Percentiles rank a stretch among this genome's conserved stretches.
phyloP scores from a whole-genome alignment of 2,329 filamentous ascomycete genomes.

The Claviceps digitariae region DNA sequence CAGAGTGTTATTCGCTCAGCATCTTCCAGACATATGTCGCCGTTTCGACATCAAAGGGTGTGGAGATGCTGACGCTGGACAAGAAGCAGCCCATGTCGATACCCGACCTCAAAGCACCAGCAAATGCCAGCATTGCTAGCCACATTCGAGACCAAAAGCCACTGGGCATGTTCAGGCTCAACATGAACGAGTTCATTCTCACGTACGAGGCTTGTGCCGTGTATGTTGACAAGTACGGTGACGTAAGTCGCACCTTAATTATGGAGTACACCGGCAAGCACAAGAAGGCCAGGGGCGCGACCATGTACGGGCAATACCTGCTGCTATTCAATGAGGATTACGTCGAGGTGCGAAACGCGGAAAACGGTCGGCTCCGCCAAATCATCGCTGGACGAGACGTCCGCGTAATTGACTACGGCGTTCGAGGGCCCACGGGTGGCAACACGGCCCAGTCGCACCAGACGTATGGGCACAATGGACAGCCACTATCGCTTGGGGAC shows the following conservation, averaged over 20 bases:
- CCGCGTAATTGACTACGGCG: slow-evolving; percentile 76
- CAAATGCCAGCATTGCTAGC: slow-evolving; percentile 71
- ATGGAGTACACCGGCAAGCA: slow-evolving; percentile 97
- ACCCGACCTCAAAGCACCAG: slow-evolving; percentile 66
- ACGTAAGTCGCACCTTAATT: slow-evolving; percentile 83
- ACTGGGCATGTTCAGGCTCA: slow-evolving; percentile 91
- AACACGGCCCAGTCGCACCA: slow-evolving; percentile 23
- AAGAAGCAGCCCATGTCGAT: slow-evolving; percentile 95
- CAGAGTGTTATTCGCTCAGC: slow-evolving; percentile 89
- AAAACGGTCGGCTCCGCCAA: slow-evolving; percentile 85
- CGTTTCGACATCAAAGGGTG: slow-evolving; percentile 79
- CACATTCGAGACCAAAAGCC: slow-evolving; percentile 75
- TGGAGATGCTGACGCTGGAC: slow-evolving; percentile 92
- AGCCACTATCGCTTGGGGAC: slow-evolving; percentile 23
- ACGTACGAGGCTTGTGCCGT: slow-evolving; percentile 94
- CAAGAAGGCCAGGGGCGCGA: slow-evolving; percentile 65
- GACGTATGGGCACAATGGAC: slow-evolving; percentile 20
- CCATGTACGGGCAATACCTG: slow-evolving; percentile 82
- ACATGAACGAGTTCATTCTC: slow-evolving; percentile 81
- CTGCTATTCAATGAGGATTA: slow-evolving; percentile 93
- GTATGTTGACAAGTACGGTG: slow-evolving; percentile 96
- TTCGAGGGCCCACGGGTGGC: slow-evolving; percentile 45
- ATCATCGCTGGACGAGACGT: slow-evolving; percentile 90
- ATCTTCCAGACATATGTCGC: slow-evolving; percentile 91
- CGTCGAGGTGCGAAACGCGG: slow-evolving; percentile 90